A percentile compares a stretch with the other conserved stretches of the same genome.
phyloP scores from a whole-genome alignment of 306 rosid genomes.

The Dicorynia guianensis region DNA sequence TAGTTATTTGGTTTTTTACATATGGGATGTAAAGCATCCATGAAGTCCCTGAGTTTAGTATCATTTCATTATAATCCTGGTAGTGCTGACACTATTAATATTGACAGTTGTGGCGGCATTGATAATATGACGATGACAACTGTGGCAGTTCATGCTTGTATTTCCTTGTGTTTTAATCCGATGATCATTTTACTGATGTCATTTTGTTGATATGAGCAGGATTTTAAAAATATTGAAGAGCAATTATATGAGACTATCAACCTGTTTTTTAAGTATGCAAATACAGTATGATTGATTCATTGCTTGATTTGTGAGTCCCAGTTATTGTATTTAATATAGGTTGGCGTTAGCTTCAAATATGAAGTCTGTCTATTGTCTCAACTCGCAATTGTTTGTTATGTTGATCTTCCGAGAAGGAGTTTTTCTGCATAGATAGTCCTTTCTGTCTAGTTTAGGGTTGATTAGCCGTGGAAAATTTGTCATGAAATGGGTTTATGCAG shows the following conservation, averaged over 20 bases:
- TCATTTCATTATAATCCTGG: background rate
- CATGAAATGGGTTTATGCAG: background rate
- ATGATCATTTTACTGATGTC: background rate
- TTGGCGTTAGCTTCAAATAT: background rate
- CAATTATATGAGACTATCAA: too few species aligned
- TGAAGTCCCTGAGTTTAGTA: background rate
- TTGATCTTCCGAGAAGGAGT: background rate
- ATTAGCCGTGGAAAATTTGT: background rate
- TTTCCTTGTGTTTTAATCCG: background rate
- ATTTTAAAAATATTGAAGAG: background rate
- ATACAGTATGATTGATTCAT: background rate
- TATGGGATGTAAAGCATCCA: background rate
- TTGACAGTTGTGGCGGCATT: background rate
- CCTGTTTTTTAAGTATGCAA: too few species aligned
- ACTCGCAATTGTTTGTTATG: background rate
- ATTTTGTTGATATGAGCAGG: background rate
- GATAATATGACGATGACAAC: background rate
- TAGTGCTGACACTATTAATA: constrained; percentile 9
- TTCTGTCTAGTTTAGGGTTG: background rate
- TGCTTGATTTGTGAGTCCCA: background rate
- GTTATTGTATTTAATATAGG: background rate
- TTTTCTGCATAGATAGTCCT: background rate
- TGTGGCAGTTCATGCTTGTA: too few species aligned
- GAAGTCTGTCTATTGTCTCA: background rate
- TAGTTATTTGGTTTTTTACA: constrained; percentile 1